These are phyloP conservation scores for Singerocomus rubriflavus DNA, from an alignment of 1,284 basidiomycete species.

Conservation along the genomic window DNA sequence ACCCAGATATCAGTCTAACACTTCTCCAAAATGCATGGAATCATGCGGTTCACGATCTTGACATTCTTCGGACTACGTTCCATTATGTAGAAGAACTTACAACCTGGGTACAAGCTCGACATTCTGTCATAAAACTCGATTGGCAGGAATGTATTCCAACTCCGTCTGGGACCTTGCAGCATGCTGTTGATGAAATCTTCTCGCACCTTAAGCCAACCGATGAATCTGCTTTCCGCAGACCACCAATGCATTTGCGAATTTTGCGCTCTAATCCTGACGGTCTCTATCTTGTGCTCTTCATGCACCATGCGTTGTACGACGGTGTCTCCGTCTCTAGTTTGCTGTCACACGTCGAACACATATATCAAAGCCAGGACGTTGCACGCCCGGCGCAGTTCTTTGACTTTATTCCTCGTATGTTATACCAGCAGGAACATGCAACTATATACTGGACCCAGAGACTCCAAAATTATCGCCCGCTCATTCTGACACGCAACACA, in stretches of 20 bases:
- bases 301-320: constrained; percentile 55
- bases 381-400: constrained; percentile 34
- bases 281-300: constrained; percentile 37
- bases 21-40: constrained; percentile 39
- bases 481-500: constrained; percentile 13
- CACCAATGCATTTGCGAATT: constrained; percentile 39
- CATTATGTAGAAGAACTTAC: constrained; percentile 40
- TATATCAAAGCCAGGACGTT: constrained; percentile 32
- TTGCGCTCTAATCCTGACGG: constrained; percentile 21
- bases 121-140: constrained; percentile 34
- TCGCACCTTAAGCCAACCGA: constrained; percentile 19
- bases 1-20: constrained; percentile 26
- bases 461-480: constrained; percentile 31
- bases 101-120: constrained; percentile 44
- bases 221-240: constrained; percentile 27
- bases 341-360: constrained; percentile 33
- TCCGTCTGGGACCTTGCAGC: constrained; percentile 11
- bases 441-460: constrained; percentile 40
- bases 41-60: constrained; percentile 31
- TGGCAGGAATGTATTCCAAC: constrained; percentile 33
- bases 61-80: constrained; percentile 48
- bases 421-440: constrained; percentile 39
- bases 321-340: constrained; percentile 42
- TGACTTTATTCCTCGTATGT: constrained; percentile 33
- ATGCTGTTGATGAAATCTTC: constrained; percentile 21